phyloP scores from a whole-genome alignment of 176 grass and related monocot species.

The Cenchrus fungigraminus region DNA sequence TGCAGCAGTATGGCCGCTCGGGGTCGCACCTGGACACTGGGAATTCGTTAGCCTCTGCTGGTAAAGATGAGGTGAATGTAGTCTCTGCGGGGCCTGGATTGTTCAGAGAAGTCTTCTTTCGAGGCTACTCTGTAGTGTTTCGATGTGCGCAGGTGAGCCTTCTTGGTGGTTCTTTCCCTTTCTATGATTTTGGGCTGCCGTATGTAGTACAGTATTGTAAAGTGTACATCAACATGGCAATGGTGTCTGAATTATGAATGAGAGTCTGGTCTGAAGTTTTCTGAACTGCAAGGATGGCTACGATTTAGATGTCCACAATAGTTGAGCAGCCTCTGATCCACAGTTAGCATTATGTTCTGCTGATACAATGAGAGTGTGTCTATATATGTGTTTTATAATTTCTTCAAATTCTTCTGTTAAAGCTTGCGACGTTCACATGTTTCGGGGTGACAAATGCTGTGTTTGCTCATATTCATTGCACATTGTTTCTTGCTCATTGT shows the following conservation, averaged over 20 bases:
- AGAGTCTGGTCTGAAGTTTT: constrained; percentile 13
- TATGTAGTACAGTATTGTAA: not conserved
- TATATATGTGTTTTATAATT: not conserved
- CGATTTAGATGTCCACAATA: constrained; percentile 7
- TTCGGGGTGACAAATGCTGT: not conserved
- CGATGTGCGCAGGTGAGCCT: constrained; percentile 69
- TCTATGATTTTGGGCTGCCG: not conserved
- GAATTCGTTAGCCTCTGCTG: constrained; percentile 38
- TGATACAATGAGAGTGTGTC: not conserved
- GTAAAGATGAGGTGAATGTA: constrained; percentile 29
- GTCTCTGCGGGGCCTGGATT: constrained; percentile 48
- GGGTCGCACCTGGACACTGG: constrained; percentile 86
- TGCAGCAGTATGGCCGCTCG: constrained; percentile 91
- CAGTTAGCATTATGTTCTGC: not conserved
- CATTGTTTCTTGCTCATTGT: constrained; percentile 2
- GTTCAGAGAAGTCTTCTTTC: constrained; percentile 79
- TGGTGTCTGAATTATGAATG: constrained; percentile 26
- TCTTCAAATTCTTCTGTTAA: not conserved
- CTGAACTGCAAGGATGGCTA: constrained; percentile 2
- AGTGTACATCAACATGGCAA: constrained; percentile 1
- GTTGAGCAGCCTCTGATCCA: not conserved
- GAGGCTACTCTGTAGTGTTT: constrained; percentile 68
- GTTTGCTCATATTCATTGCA: not conserved
- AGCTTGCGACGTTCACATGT: not conserved
- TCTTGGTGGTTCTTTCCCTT: constrained; percentile 13